Percentiles rank a stretch among this genome's conserved stretches.
Conservation (phyloP, 2,329 filamentous ascomycete species). For the Magnaporthiopsis incrustans region DNA sequence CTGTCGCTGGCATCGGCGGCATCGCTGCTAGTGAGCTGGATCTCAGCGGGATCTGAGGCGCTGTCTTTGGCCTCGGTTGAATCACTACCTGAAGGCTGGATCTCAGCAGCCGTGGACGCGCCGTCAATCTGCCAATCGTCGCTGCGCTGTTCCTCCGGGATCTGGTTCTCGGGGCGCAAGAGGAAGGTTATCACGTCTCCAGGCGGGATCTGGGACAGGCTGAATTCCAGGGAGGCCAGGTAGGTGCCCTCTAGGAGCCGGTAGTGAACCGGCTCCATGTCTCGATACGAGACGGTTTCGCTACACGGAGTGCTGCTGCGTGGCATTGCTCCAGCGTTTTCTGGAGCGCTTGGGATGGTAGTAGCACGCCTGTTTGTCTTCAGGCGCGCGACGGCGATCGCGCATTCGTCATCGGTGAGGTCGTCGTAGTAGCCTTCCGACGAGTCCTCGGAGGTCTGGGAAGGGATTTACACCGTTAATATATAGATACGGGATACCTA, state of each 20-base stretch:
- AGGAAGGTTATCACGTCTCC: not conserved
- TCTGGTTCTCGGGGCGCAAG: not conserved
- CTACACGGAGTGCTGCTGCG: not conserved
- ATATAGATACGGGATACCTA: not conserved
- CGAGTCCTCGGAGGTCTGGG: not conserved
- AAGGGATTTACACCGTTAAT: not conserved
- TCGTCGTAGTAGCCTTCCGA: not conserved
- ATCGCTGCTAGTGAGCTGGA: no score
- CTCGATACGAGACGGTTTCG: not conserved
- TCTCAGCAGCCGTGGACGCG: not conserved
- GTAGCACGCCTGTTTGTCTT: not conserved
- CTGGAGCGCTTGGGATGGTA: not conserved
- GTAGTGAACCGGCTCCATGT: conserved; percentile 1
- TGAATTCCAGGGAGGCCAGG: not conserved
- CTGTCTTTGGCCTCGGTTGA: not conserved
- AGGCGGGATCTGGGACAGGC: not conserved
- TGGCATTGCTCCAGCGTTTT: not conserved
- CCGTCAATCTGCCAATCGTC: not conserved
- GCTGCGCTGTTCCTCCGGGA: not conserved
- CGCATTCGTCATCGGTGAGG: not conserved
- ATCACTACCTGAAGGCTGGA: not conserved
- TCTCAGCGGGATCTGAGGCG: no score
- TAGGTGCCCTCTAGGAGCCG: conserved; percentile 6
- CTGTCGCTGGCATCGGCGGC: not conserved
- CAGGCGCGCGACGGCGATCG: not conserved